These are phyloP conservation scores for Pelargonium australe DNA, from an alignment of 441 rosid species.

Conservation along the genomic window DNA sequence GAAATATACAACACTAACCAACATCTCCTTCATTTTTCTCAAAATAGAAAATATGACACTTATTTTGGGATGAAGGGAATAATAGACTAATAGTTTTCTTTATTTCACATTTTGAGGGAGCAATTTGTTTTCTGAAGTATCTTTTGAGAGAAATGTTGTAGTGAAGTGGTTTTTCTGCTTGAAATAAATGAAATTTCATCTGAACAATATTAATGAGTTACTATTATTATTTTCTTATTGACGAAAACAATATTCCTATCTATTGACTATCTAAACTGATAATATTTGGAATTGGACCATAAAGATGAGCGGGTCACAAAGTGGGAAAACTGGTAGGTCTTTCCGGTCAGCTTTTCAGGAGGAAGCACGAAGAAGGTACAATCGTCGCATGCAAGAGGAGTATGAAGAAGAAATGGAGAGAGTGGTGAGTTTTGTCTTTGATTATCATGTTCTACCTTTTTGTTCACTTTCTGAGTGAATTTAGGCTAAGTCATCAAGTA, in stretches of 20 bases:
- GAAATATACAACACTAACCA: too few relatives aligned
- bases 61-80: too few relatives aligned
- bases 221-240: neutral
- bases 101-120: too few relatives aligned
- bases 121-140: too few relatives aligned
- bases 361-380: slow-evolving; percentile 80
- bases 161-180: neutral
- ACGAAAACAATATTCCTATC: neutral
- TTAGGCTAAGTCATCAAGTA: too few relatives aligned
- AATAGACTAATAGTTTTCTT: too few relatives aligned
- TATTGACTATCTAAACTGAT: slow-evolving; percentile 16
- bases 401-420: slow-evolving; percentile 95
- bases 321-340: slow-evolving; percentile 48
- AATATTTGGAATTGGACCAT: slow-evolving; percentile 14
- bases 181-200: neutral
- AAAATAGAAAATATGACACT: too few relatives aligned
- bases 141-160: neutral
- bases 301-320: slow-evolving; percentile 56
- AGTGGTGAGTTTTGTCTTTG: slow-evolving; percentile 53
- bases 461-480: neutral
- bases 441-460: neutral
- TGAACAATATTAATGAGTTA: neutral
- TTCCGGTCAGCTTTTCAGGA: slow-evolving; percentile 72
- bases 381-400: slow-evolving; percentile 86
- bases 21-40: too few relatives aligned